These are phyloP conservation scores for Eucalyptus curtisii DNA, from an alignment of 345 rosid genomes.

Conservation along the genomic window DNA sequence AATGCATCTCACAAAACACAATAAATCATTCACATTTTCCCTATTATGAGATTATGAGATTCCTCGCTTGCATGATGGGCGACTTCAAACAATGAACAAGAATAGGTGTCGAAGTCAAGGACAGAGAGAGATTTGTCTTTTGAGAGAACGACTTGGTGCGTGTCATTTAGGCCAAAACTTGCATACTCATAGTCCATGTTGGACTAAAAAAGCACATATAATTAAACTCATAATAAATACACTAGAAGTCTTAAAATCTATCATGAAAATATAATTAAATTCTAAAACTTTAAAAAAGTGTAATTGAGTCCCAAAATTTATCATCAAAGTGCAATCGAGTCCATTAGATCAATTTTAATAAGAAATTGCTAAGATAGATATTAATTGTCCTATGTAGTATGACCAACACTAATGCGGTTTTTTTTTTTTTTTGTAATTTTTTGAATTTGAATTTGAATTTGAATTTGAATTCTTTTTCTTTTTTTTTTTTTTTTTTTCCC, in stretches of 20 bases:
- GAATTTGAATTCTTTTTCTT: too few species aligned
- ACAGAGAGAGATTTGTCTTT: neutral
- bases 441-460: too few species aligned
- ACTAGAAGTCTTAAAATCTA: rapidly evolving
- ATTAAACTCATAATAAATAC: neutral
- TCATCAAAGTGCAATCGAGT: neutral
- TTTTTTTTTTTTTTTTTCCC: neutral
- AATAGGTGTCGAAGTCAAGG: neutral
- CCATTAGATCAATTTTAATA: rapidly evolving
- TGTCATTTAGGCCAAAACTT: neutral
- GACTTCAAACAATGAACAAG: neutral
- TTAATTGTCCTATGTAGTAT: too few species aligned
- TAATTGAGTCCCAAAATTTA: too few species aligned
- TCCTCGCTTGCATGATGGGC: neutral
- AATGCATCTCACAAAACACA: neutral
- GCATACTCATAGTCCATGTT: neutral
- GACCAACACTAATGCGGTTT: too few species aligned
- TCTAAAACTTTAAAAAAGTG: too few species aligned
- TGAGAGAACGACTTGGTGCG: neutral
- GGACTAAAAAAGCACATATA: neutral
- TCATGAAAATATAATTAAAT: too few species aligned
- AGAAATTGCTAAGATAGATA: rapidly evolving
- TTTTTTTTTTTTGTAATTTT: too few species aligned
- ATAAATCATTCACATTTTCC: neutral
- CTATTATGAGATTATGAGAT: neutral